These are phyloP conservation scores for Boeremia lycopersici DNA, from an alignment of 2,329 filamentous ascomycete species.

Conservation along the genomic window DNA sequence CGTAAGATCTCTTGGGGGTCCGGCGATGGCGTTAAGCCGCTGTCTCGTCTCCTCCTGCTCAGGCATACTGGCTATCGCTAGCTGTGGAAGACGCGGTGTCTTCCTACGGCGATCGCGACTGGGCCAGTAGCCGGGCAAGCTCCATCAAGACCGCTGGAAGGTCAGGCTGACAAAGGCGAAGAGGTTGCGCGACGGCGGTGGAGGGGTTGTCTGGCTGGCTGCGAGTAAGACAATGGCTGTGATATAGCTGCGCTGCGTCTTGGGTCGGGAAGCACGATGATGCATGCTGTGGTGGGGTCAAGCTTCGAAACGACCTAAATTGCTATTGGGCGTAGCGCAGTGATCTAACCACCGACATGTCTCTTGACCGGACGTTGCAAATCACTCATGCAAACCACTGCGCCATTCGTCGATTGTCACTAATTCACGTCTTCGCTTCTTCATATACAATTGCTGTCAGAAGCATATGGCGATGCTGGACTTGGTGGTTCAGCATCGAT, in stretches of 20 bases:
- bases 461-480: background rate
- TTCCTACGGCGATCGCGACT: slow-evolving; percentile 66
- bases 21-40: slow-evolving; percentile 30
- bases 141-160: slow-evolving; percentile 57
- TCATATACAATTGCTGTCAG: background rate
- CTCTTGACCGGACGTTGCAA: slow-evolving; percentile 11
- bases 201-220: slow-evolving; percentile 7
- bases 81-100: slow-evolving; percentile 60
- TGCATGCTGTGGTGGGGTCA: slow-evolving; percentile 39
- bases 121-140: slow-evolving; percentile 58
- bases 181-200: slow-evolving; percentile 14
- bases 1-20: slow-evolving; percentile 48
- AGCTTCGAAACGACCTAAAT: slow-evolving; percentile 16
- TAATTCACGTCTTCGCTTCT: background rate
- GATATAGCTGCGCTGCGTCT: slow-evolving; percentile 23
- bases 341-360: slow-evolving; percentile 11
- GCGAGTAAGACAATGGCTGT: slow-evolving; percentile 35
- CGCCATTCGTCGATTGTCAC: background rate
- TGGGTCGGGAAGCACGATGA: slow-evolving; percentile 31
- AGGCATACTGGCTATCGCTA: slow-evolving; percentile 55
- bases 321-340: slow-evolving; percentile 9
- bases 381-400: slow-evolving; percentile 9
- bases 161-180: slow-evolving; percentile 25
- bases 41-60: slow-evolving; percentile 34
- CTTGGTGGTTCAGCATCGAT: background rate